These are phyloP conservation scores for Diaporthe citri DNA, from an alignment of 2,329 filamentous ascomycete genomes.

Conservation along the genomic window DNA sequence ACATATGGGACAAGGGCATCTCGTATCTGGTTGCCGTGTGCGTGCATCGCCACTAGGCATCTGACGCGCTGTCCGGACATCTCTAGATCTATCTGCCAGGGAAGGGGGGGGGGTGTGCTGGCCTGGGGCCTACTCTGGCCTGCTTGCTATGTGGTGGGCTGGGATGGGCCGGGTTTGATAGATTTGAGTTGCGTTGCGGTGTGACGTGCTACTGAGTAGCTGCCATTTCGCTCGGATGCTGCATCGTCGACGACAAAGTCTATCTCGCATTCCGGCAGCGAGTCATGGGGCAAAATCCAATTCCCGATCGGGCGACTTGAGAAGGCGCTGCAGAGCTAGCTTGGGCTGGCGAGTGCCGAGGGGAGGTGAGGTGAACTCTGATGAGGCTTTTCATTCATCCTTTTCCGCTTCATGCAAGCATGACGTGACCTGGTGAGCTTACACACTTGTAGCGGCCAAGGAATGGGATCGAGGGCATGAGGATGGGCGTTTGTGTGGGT, in stretches of 20 bases:
- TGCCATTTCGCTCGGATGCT: conserved; percentile 5
- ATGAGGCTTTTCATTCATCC: not conserved
- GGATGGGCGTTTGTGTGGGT: not conserved
- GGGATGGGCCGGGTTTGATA: not conserved
- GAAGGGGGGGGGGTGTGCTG: too few relatives aligned
- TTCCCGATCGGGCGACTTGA: conserved; percentile 7
- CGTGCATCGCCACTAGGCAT: not conserved
- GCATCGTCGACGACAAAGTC: conserved; percentile 17
- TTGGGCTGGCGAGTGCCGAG: conserved; percentile 15
- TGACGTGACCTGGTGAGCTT: conserved; percentile 18
- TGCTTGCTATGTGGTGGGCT: not conserved
- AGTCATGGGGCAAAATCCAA: conserved; percentile 12
- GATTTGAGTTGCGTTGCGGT: conserved; percentile 21
- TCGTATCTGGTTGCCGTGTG: not conserved
- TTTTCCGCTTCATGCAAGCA: not conserved
- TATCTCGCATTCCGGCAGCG: conserved; percentile 22
- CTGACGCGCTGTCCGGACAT: not conserved
- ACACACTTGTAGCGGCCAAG: not conserved
- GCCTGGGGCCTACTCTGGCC: not conserved
- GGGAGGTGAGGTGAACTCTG: conserved; percentile 1
- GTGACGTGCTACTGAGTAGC: conserved; percentile 13
- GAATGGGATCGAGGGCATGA: not conserved
- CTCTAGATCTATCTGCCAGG: not conserved
- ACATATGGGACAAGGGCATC: not conserved
- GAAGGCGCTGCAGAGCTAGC: not conserved